Evolutionary conservation across 768 basidiomycete species (phyloP).

Genomic region (Boletus reticulatus): DNA sequence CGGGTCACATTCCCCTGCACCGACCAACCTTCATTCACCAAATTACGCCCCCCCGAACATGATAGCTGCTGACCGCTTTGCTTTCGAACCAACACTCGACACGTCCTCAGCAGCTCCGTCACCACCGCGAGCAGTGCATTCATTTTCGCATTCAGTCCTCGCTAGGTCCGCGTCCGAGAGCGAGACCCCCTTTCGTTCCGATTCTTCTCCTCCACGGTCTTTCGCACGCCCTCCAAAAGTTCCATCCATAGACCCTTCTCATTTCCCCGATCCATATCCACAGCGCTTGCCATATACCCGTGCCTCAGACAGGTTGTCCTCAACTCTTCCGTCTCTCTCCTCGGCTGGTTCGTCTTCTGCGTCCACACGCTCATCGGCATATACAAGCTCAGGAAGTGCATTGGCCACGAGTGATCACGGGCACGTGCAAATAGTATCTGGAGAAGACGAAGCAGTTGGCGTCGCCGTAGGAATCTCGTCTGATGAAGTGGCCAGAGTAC

Average conservation of each 20-base stretch:
- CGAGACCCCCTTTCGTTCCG: slow-evolving; percentile 38
- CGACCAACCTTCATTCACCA: slow-evolving; percentile 31
- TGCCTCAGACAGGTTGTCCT: slow-evolving; percentile 33
- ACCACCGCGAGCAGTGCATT: slow-evolving; percentile 22
- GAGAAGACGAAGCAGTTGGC: slow-evolving; percentile 51
- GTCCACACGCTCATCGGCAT: slow-evolving; percentile 75
- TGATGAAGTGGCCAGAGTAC: slow-evolving; percentile 62
- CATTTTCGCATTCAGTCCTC: slow-evolving; percentile 33
- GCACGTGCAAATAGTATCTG: slow-evolving; percentile 64
- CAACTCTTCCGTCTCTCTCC: slow-evolving; percentile 57
- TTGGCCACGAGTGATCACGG: slow-evolving; percentile 58
- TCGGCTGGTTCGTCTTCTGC: slow-evolving; percentile 68
- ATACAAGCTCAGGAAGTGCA: slow-evolving; percentile 68
- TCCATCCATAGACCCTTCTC: slow-evolving; percentile 56
- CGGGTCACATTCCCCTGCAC: slow-evolving; percentile 39
- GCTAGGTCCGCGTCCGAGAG: slow-evolving; percentile 40
- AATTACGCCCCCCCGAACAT: slow-evolving; percentile 19
- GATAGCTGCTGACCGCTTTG: slow-evolving; percentile 14
- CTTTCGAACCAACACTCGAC: slow-evolving; percentile 8
- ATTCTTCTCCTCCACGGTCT: slow-evolving; percentile 33
- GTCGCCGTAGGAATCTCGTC: slow-evolving; percentile 60
- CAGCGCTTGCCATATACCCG: slow-evolving; percentile 49
- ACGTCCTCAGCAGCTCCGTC: slow-evolving; percentile 24
- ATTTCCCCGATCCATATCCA: slow-evolving; percentile 73
- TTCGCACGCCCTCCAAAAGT: slow-evolving; percentile 46